Evolutionary conservation across 768 basidiomycete genomes (phyloP), one percentile per base, ranked within the genome.

Genomic region (Termitomyces sp.): DNA sequence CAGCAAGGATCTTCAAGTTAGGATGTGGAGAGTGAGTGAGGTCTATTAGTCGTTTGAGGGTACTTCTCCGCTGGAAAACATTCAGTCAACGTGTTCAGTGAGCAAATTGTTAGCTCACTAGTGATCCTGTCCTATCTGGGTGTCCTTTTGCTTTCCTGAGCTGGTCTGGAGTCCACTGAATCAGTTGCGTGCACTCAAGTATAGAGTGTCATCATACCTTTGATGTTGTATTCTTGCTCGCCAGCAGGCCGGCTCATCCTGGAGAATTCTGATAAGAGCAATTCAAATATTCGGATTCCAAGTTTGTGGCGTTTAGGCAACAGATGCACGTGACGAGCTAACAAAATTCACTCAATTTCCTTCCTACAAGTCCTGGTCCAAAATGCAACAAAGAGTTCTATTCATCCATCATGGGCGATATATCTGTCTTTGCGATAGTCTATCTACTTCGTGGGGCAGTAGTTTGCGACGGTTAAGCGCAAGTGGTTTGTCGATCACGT

Each of bases 1-100:
- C 88, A 0, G 85, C 86, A 37, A 86, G 74, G 31, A 79, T 80
- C 66, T 87, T 88, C 60, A 85, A 71, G 15, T 71, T 66, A 0
- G 82, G 60, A 52, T 82, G 68, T 1, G 74, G 68, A 1, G 81
- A 82, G 53, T 83, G 84, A 0, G 81, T 81, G 47, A 84, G 74
- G 25, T 79, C 76, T 64, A 89, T 83, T 38, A 88, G 77, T 42
- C 78, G 79, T 59, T 75, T 76, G 61, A 89, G 72, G 11, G 80
- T 76, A 52, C 82, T 77, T 65, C 77, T 79, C 56, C 83, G 79
- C 87, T 88, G 66, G 20, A 51, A 32, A 25, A 40, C 45, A 46
- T 34, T 64, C 46, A 63, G 58, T 43, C n/a, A 34, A 47, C 51
- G 49, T 59, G n/a, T n/a, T 32, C 15, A 43, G 15, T 34, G 17